phyloP scores from a whole-genome alignment of 2,329 filamentous ascomycete species.

The Meredithiella fracta region DNA sequence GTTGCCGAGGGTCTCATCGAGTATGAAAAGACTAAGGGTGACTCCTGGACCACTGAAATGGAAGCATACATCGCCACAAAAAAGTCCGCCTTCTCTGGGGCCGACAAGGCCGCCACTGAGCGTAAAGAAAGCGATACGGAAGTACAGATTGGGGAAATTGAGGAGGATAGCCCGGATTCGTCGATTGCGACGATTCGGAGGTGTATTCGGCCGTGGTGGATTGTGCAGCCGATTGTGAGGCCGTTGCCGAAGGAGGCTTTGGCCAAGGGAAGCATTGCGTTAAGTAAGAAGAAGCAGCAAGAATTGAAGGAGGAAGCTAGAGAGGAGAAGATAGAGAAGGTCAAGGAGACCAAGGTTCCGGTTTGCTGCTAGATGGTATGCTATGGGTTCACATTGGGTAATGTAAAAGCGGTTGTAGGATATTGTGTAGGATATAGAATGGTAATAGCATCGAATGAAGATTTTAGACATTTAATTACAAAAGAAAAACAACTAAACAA shows the following conservation, averaged over 20 bases:
- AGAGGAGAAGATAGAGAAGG: neutral
- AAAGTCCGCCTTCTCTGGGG: slow-evolving; percentile 11
- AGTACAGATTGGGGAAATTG: slow-evolving; percentile 23
- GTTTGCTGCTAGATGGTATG: neutral
- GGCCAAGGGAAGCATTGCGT: slow-evolving; percentile 58
- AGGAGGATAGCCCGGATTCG: slow-evolving; percentile 39
- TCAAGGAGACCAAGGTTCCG: neutral
- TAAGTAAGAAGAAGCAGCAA: slow-evolving; percentile 52
- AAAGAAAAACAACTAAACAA: too few species aligned
- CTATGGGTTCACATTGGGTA: neutral
- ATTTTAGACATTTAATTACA: neutral
- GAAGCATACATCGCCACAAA: slow-evolving; percentile 14
- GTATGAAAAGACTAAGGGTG: slow-evolving; percentile 38
- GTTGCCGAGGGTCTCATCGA: slow-evolving; percentile 58
- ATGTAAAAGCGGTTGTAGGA: neutral
- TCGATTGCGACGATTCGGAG: slow-evolving; percentile 38
- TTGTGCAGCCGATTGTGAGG: slow-evolving; percentile 73
- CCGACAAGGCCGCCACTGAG: slow-evolving; percentile 14
- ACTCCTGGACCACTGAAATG: slow-evolving; percentile 29
- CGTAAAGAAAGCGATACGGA: slow-evolving; percentile 16
- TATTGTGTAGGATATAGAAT: neutral
- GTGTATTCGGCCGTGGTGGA: slow-evolving; percentile 75
- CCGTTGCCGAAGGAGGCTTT: slow-evolving; percentile 78
- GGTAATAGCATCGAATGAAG: neutral
- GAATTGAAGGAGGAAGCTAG: slow-evolving; percentile 19